Evolutionary conservation across 257 asterid species (phyloP).

Genomic region (Nicotiana noctiflora): DNA sequence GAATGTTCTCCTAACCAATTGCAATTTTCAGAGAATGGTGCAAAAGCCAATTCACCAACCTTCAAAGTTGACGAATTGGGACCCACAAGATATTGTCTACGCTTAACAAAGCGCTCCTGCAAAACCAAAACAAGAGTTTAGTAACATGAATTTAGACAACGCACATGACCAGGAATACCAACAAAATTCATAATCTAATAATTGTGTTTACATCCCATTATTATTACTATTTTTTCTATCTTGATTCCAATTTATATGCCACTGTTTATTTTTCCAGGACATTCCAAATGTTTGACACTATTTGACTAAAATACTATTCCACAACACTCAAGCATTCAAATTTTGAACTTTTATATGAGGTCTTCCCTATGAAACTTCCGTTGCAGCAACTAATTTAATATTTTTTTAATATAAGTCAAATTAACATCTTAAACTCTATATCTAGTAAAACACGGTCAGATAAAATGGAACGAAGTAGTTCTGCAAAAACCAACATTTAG

Average conservation of each 20-base stretch:
- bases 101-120: constrained; percentile 72
- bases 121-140: background rate
- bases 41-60: constrained; percentile 24
- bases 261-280: background rate
- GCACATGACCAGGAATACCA: background rate
- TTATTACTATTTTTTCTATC: background rate
- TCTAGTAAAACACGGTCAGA: background rate
- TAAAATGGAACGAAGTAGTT: background rate
- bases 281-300: background rate
- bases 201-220: background rate
- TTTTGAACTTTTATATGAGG: background rate
- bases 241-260: background rate
- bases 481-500: background rate
- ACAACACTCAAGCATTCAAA: background rate
- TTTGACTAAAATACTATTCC: background rate
- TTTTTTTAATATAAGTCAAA: background rate
- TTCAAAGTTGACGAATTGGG: constrained; percentile 81
- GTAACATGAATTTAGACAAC: too few relatives aligned
- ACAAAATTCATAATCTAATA: background rate
- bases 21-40: background rate
- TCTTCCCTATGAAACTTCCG: background rate
- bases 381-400: background rate
- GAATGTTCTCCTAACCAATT: background rate
- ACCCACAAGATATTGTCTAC: constrained; percentile 73
- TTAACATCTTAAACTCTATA: background rate